Evolutionary conservation across 2,329 filamentous ascomycete genomes (phyloP), one percentile per base, ranked within the genome.

Genomic region (Neofusicoccum umdonicola): DNA sequence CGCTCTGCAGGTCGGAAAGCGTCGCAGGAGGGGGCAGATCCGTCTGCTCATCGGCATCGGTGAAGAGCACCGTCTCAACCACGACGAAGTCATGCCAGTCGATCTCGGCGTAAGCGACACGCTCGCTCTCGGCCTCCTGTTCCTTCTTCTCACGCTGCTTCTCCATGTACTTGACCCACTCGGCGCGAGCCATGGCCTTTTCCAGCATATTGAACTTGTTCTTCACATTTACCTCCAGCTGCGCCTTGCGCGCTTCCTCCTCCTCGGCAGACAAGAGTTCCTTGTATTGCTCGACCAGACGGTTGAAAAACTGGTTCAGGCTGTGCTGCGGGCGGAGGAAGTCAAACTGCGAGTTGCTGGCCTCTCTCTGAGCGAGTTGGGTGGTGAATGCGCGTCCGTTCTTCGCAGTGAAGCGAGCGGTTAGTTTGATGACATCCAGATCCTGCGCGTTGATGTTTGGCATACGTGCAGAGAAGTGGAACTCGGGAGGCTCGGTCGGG

Each of bases 41-140:
- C 42, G 88, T 87, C 68, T 91, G 86, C 69, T 97, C 93, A 76
- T 99, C 95, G 44, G 87, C 86, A 70, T 97, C 93, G 65, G 88
- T 93, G 77, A 99, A 99, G 15, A 92, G 84, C 62, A 99, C 93
- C 0, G 93, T 97, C 78, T 97, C 95, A 50, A 97, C 93, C 19
- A 99, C 90, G 39, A 94, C 89, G 71, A 99, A 99, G 75, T 98
- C 94, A 73, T 96, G 92, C 95, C 95, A 99, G 77, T 99, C 95
- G 68, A 99, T 95, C 71, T 95, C 90, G 1, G 90, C 90, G 77
- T 95, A 90, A 62, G 85, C 84, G 57, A 88, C 75, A 72, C 89
- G 88, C 76, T 97, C 91, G 72, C 92, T 88, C 73, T 96, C 91
- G 45, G 90, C 90, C 68, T 93, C 88, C 72, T 96, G 92, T 72